Percentiles rank a stretch among this genome's conserved stretches.
Conservation (phyloP, 2,329 filamentous ascomycete species). For the Seiridium cupressi region DNA sequence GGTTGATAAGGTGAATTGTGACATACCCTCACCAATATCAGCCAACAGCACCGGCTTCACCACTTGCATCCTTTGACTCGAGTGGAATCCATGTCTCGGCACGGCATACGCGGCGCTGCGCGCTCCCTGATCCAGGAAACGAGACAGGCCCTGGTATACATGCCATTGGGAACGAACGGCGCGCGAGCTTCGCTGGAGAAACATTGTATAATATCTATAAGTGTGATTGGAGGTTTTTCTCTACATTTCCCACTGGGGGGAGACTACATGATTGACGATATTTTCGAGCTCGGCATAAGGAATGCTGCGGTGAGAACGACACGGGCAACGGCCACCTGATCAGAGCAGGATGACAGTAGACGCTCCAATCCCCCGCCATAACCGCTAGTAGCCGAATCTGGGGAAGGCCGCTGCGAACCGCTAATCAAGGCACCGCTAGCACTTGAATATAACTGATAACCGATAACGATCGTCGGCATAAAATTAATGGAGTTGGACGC, state of each 20-base stretch:
- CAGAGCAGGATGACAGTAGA: background rate
- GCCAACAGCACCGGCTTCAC: conserved; percentile 81
- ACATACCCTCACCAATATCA: conserved; percentile 79
- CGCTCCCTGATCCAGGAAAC: conserved; percentile 29
- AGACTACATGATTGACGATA: background rate
- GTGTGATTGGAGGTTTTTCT: background rate
- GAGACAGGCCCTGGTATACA: conserved; percentile 38
- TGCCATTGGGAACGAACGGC: conserved; percentile 50
- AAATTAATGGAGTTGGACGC: too few relatives aligned
- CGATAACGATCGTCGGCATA: background rate
- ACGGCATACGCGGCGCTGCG: conserved; percentile 20
- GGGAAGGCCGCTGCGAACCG: conserved; percentile 14
- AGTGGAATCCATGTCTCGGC: conserved; percentile 47
- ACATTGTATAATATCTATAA: conserved; percentile 41
- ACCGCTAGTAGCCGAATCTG: conserved; percentile 16
- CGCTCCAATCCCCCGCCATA: conserved; percentile 6
- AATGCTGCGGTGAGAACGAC: conserved; percentile 19
- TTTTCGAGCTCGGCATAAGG: background rate
- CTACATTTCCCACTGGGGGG: too few relatives aligned
- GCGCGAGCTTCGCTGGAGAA: conserved; percentile 51
- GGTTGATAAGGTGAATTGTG: background rate
- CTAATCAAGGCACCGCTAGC: background rate
- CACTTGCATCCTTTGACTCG: conserved; percentile 46
- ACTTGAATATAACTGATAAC: background rate
- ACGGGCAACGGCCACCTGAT: conserved; percentile 12